These are phyloP conservation scores for Dendrothele bispora DNA, from an alignment of 768 basidiomycete genomes.

Conservation along the genomic window DNA sequence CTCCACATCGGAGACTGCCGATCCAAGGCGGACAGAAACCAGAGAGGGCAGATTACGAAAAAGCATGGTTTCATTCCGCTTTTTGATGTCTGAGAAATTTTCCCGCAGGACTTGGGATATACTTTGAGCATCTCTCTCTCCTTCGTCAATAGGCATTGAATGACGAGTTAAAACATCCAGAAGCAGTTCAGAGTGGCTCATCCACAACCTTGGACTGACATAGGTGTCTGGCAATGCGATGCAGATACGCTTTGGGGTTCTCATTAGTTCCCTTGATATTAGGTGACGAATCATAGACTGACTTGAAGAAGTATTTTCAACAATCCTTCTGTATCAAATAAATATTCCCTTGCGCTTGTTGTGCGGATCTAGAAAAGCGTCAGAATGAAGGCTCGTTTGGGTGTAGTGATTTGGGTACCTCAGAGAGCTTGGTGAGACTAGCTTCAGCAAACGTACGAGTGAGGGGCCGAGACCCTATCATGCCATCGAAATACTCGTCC, in stretches of 20 bases:
- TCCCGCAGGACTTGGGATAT: conserved; percentile 51
- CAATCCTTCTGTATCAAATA: conserved; percentile 51
- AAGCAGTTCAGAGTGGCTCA: conserved; percentile 46
- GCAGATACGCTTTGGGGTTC: conserved; percentile 54
- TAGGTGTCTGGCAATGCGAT: conserved; percentile 74
- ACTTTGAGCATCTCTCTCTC: conserved; percentile 32
- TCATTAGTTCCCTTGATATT: background rate
- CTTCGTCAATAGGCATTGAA: conserved; percentile 34
- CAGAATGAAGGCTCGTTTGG: background rate
- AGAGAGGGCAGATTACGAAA: conserved; percentile 68
- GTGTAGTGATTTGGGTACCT: conserved; percentile 39
- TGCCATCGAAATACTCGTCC: conserved; percentile 77
- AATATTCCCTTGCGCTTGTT: conserved; percentile 53
- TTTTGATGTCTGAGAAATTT: conserved; percentile 67
- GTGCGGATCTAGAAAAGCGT: conserved; percentile 46
- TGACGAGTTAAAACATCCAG: conserved; percentile 47
- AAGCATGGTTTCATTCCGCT: conserved; percentile 79
- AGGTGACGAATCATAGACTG: conserved; percentile 11
- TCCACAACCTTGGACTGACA: conserved; percentile 72
- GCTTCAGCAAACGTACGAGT: conserved; percentile 72
- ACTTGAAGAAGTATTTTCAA: conserved; percentile 66
- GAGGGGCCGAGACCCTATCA: conserved; percentile 66
- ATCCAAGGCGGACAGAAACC: conserved; percentile 57
- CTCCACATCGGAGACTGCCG: conserved; percentile 57
- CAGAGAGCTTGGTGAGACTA: conserved; percentile 62